phyloP scores from a whole-genome alignment of 257 asterid genomes.

The Coffea eugenioides region DNA sequence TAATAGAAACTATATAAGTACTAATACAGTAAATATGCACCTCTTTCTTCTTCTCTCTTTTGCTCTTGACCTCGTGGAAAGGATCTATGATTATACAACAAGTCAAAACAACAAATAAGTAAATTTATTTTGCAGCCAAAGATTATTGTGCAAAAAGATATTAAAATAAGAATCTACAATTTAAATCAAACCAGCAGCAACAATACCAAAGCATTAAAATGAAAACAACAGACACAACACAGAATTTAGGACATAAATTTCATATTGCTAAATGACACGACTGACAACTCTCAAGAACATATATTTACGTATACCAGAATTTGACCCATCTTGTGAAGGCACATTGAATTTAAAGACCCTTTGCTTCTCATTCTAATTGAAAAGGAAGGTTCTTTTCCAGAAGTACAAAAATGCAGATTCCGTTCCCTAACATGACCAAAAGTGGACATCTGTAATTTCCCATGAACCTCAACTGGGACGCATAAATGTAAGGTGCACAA shows the following conservation, averaged over 20 bases:
- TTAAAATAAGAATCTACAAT: neutral
- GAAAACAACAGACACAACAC: neutral
- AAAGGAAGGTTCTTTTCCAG: neutral
- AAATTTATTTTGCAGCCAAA: neutral
- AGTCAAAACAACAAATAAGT: neutral
- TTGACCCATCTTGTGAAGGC: neutral
- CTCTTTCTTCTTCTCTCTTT: conserved; percentile 94
- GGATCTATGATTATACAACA: conserved; percentile 48
- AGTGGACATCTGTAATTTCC: neutral
- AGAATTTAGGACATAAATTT: neutral
- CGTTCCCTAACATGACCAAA: neutral
- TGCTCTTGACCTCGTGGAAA: conserved; percentile 90
- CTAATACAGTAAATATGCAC: conserved; percentile 40
- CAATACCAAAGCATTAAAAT: neutral
- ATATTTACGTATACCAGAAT: no score
- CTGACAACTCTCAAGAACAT: neutral
- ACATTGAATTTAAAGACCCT: neutral
- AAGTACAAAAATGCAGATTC: neutral
- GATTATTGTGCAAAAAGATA: neutral
- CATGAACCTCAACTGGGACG: neutral
- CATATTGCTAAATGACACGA: neutral
- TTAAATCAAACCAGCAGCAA: neutral
- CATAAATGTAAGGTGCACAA: neutral
- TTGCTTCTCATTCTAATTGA: neutral
- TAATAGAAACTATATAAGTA: neutral